These are phyloP conservation scores for Ramalina intermedia DNA, from an alignment of 495 filamentous ascomycete genomes.

Conservation along the genomic window DNA sequence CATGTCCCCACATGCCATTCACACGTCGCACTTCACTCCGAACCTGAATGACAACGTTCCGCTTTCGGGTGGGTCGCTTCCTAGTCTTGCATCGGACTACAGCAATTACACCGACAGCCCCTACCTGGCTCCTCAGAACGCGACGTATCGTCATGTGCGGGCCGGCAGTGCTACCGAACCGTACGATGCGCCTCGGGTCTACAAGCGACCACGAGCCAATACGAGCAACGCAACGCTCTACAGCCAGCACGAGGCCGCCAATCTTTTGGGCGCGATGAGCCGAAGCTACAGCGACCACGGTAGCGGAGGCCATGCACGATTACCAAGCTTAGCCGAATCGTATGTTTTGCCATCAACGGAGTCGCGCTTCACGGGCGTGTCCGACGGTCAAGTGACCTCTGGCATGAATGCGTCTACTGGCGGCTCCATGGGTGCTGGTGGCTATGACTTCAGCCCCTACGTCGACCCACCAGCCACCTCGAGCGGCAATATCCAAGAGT, in stretches of 20 bases:
- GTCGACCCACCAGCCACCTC: too few species aligned
- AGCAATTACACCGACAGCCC: background rate
- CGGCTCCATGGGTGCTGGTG: too few species aligned
- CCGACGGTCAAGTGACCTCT: too few species aligned
- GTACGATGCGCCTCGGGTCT: background rate
- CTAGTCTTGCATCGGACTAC: conserved; percentile 3
- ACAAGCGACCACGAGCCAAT: background rate
- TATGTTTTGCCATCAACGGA: background rate
- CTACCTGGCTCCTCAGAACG: background rate
- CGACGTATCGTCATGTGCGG: background rate
- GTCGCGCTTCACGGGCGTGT: too few species aligned
- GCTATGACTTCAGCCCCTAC: too few species aligned
- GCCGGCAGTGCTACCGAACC: background rate
- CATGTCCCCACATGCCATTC: conserved; percentile 7
- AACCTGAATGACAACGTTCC: background rate
- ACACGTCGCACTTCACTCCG: background rate
- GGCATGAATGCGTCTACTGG: too few species aligned
- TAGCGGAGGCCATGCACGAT: background rate
- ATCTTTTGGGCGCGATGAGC: background rate
- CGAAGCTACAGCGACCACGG: conserved; percentile 1
- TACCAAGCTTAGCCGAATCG: background rate
- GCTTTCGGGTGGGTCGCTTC: background rate
- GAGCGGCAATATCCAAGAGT: too few species aligned
- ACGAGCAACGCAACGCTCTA: conserved; percentile 2
- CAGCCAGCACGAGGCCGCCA: background rate